Percentiles rank a stretch among this genome's conserved stretches.
Conservation (phyloP, 2,329 filamentous ascomycete species). For the Trichophaea hybrida region DNA sequence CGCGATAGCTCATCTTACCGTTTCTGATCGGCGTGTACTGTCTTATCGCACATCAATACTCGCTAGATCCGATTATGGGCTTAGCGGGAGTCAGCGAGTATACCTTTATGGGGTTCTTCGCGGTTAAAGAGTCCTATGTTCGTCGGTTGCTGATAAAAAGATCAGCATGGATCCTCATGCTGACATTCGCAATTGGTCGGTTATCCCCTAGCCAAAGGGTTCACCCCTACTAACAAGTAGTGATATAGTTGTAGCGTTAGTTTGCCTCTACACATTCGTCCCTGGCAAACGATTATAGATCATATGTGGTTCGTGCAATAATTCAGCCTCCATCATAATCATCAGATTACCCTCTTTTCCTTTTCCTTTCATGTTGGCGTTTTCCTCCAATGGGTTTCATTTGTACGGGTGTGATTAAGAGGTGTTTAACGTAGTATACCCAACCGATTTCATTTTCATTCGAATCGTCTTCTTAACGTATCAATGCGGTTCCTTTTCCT, state of each 20-base stretch:
- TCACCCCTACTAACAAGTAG: background rate
- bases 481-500: too few species aligned
- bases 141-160: constrained; percentile 72
- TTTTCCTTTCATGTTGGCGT: too few species aligned
- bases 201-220: background rate
- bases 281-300: constrained; percentile 63
- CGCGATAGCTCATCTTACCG: constrained; percentile 56
- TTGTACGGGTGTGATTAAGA: too few species aligned
- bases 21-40: constrained; percentile 86
- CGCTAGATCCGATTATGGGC: constrained; percentile 80
- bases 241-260: constrained; percentile 53
- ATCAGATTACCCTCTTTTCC: too few species aligned
- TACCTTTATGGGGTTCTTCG: constrained; percentile 81
- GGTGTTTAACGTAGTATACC: too few species aligned
- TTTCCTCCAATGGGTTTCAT: too few species aligned
- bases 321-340: too few species aligned
- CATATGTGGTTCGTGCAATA: too few species aligned
- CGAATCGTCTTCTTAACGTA: too few species aligned
- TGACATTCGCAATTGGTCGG: constrained; percentile 50
- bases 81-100: constrained; percentile 89
- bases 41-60: constrained; percentile 85
- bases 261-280: constrained; percentile 84
- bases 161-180: constrained; percentile 61
- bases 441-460: too few species aligned
- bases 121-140: constrained; percentile 81